Evolutionary conservation across 352 stramenopile species (phyloP), one percentile per base, ranked within the genome.

Genomic region (Globisporangium echinulatum): DNA sequence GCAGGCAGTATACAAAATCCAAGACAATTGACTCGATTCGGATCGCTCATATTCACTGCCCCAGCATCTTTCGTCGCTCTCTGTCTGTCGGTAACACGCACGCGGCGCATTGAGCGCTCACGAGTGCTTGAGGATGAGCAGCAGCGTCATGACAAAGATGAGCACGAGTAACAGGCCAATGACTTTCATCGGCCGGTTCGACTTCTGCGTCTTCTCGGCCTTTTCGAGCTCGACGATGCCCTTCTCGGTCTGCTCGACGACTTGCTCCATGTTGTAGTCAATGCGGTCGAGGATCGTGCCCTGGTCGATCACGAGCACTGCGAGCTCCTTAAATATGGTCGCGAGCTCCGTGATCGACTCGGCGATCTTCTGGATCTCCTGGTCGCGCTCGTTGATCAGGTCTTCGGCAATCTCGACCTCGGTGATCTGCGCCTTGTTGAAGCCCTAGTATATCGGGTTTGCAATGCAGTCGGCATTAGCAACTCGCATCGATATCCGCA

Each of bases 241-340:
- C 60, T 98, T 97, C 68, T 99, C 96, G 6, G 97, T 99, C 74
- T 99, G 96, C 80, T 99, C 96, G 37, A 99, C 96, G 43, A 99
- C 97, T 58, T 99, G 94, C 71, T 99, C 97, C 97, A 99, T 99
- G 75, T 99, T 99, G 81, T 99, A 99, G 80, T 99, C 98, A 74
- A 99, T 99, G 39, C 98, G 92, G 81, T 99, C 98, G 15, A 99
- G 81, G 60, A 99, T 99, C 25, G 98, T 99, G 59, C 97, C 97
- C 74, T 99, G 97, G 76, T 99, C 98, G 77, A 99, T 99, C 15
- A 99, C 98, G 40, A 99, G 84, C 52, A 99, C 96, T 0, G 96
- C 96, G 9, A 99, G 78, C 76, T 99, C 98, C 73, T 99, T 99
- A 86, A 99, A 99, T 74, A 99, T 99, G 54, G 92, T 90, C 43